A percentile compares a stretch with the other conserved stretches of the same genome.
Conservation (phyloP, 2,329 filamentous ascomycete genomes). For the Blastomyces emzantsi region DNA sequence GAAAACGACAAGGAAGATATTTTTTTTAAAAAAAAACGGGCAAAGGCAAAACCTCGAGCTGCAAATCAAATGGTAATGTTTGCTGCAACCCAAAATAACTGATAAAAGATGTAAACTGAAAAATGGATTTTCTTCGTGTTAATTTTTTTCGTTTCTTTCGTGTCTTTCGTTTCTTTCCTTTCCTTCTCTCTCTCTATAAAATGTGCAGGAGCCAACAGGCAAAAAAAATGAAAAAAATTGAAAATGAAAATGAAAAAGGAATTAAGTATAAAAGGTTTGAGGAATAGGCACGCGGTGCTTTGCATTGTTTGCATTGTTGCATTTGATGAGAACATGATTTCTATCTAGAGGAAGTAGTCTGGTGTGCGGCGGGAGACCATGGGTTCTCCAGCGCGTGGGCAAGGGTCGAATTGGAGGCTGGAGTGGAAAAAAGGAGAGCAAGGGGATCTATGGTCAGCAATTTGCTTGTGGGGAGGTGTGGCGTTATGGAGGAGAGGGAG, state of each 20-base stretch:
- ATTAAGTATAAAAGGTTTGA: background rate
- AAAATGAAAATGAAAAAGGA: no score
- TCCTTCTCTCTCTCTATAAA: background rate
- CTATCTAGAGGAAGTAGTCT: conserved; percentile 87
- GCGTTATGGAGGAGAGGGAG: background rate
- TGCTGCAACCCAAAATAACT: no score
- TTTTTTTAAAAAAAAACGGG: no score
- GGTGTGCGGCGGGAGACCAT: conserved; percentile 98
- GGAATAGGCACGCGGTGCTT: background rate
- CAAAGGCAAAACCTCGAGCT: background rate
- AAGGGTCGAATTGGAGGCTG: conserved; percentile 98
- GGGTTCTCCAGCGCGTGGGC: conserved; percentile 91
- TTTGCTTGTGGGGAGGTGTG: background rate
- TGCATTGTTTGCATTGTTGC: background rate
- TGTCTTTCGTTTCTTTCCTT: background rate
- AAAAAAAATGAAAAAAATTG: background rate
- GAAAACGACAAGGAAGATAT: background rate
- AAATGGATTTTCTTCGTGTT: no score
- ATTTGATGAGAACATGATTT: conserved; percentile 3
- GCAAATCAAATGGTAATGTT: no score
- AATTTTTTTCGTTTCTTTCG: no score
- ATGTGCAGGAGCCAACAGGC: no score
- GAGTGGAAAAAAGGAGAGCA: conserved; percentile 9
- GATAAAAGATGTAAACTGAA: no score
- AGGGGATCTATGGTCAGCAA: background rate